Percentiles rank a stretch among this genome's conserved stretches.
phyloP scores from a whole-genome alignment of 192 early-diverging fungal genomes.

The Entomortierella parvispora region DNA sequence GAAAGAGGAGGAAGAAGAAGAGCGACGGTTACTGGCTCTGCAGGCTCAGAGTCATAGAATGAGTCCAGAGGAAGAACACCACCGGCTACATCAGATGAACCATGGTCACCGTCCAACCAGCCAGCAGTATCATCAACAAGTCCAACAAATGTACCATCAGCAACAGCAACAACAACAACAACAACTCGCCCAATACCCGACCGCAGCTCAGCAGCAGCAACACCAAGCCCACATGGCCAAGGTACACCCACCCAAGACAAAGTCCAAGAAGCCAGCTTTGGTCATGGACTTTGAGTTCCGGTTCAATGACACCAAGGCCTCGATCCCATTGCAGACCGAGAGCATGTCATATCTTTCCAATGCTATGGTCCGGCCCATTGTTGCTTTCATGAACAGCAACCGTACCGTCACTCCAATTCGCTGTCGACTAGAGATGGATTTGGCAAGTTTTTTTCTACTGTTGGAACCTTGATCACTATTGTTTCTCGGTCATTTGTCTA shows the following conservation, averaged over 20 bases:
- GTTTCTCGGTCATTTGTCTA: neutral
- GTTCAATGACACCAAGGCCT: conserved; percentile 92
- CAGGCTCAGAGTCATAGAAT: conserved; percentile 10
- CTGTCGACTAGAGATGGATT: conserved; percentile 79
- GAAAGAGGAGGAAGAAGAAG: conserved; percentile 48
- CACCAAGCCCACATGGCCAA: conserved; percentile 24
- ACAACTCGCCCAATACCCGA: conserved; percentile 18
- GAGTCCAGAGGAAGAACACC: conserved; percentile 15
- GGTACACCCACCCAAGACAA: conserved; percentile 20
- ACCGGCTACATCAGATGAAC: conserved; percentile 12
- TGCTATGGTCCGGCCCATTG: conserved; percentile 91
- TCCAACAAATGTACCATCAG: conserved; percentile 14
- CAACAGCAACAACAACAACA: conserved; percentile 21
- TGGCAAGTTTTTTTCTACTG: conserved; percentile 57
- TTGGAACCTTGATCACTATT: neutral
- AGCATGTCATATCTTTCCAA: conserved; percentile 82
- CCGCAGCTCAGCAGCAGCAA: conserved; percentile 24
- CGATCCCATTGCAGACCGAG: conserved; percentile 78
- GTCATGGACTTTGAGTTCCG: conserved; percentile 84
- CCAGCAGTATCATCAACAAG: conserved; percentile 5
- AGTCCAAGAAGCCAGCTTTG: conserved; percentile 48
- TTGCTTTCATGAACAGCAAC: conserved; percentile 94
- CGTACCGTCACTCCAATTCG: conserved; percentile 86
- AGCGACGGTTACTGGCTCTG: neutral
- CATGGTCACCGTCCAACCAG: conserved; percentile 7